These are phyloP conservation scores for Blastocystis sp. DNA, from an alignment of 352 stramenopile genomes.

Conservation along the genomic window DNA sequence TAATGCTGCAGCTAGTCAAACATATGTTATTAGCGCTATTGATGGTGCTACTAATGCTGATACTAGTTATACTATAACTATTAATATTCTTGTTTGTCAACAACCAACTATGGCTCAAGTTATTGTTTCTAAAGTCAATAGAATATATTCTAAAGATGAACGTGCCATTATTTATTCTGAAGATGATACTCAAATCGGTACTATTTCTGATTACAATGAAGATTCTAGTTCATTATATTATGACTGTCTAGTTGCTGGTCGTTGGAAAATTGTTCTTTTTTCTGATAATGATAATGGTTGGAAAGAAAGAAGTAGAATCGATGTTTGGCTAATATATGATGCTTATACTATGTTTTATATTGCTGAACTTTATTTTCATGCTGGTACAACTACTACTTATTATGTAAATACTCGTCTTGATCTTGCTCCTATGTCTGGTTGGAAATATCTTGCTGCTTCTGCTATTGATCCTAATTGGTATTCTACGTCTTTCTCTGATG, in stretches of 20 bases:
- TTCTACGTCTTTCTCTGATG: not conserved
- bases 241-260: constrained; percentile 15
- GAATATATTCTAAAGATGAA: not conserved
- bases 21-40: not conserved
- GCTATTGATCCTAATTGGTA: not conserved
- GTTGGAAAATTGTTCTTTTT: constrained; percentile 1
- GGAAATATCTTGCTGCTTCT: constrained; percentile 3
- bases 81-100: not conserved
- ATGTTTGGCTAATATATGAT: not conserved
- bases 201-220: too few relatives aligned
- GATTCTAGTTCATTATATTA: constrained; percentile 18
- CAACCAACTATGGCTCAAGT: not conserved
- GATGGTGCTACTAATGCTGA: not conserved
- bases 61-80: not conserved
- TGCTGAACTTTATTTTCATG: too few relatives aligned
- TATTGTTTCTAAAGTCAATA: not conserved
- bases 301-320: not conserved
- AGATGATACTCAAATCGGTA: constrained; percentile 7
- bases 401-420: not conserved
- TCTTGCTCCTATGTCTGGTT: constrained; percentile 1
- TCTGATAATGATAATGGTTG: constrained; percentile 13
- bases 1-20: not conserved
- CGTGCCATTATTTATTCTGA: constrained; percentile 2
- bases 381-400: too few relatives aligned
- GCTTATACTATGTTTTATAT: too few relatives aligned